Percentiles rank a stretch among this genome's conserved stretches.
Conservation (phyloP, 768 basidiomycete genomes). For the Mycena alexandri region DNA sequence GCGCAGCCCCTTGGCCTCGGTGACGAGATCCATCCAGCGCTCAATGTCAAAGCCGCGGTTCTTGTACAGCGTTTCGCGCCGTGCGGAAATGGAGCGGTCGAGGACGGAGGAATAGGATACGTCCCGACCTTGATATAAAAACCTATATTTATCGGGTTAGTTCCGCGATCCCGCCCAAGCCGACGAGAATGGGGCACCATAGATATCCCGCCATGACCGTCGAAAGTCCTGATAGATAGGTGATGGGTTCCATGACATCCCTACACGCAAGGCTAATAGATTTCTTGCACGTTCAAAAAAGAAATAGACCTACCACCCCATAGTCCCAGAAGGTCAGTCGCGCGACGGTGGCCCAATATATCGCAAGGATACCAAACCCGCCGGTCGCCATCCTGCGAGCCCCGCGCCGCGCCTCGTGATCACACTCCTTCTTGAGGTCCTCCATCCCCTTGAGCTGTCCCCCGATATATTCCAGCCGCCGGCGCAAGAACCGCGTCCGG, state of each 20-base stretch:
- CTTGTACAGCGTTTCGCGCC: constrained; percentile 68
- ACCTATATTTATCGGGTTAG: constrained; percentile 49
- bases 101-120: constrained; percentile 77
- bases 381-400: constrained; percentile 69
- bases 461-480: constrained; percentile 58
- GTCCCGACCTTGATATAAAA: constrained; percentile 71
- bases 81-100: constrained; percentile 67
- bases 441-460: constrained; percentile 64
- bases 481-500: constrained; percentile 69
- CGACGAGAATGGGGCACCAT: constrained; percentile 51
- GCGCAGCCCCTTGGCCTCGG: constrained; percentile 62
- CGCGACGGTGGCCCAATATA: constrained; percentile 75
- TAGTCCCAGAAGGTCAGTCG: constrained; percentile 76
- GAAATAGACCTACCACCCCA: constrained; percentile 56
- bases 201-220: constrained; percentile 73
- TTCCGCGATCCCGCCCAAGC: too few relatives aligned
- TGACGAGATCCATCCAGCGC: constrained; percentile 65
- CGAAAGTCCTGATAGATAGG: constrained; percentile 72
- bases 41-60: constrained; percentile 72
- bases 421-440: constrained; percentile 66
- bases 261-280: constrained; percentile 37
- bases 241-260: constrained; percentile 80
- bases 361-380: constrained; percentile 69
- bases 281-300: background rate
- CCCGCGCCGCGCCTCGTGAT: constrained; percentile 67